Base-by-base conservation (phyloP, 148 eudicot species). In the Vaccinium vitisidaea region DNA sequence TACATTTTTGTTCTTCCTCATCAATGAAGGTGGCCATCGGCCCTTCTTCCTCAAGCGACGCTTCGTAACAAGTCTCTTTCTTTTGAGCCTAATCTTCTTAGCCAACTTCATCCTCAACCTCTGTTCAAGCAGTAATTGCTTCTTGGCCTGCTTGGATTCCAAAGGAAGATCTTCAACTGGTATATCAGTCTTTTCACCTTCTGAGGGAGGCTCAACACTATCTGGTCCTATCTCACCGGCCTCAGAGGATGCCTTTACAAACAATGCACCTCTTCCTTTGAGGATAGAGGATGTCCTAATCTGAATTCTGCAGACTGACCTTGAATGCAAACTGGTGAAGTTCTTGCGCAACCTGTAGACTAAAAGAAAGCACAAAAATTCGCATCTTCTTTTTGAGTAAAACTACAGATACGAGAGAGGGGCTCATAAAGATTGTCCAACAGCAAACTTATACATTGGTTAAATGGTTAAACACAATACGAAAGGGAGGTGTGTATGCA, bases 11-110 rank as follows among this genome's bases (percentile, higher is more conserved):
- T 65, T 65, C 71, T 88, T 90, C 91, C 90, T 94, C 99, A 96
- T 87, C 94, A 95, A 95, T 50, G 99, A 94, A 86, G 98, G 99
- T 48, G 99, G 98, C 99, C 99, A 96, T 81, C 98, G 85, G 1
- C 98, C 99, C 91, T 93, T 94, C 93, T 94, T 94, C 91, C 99
- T 93, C 90, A 94, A 49, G 30, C 46, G 88, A 75, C 97, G 91
- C 83, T 96, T 96, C 84, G 93, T 90, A 43, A 93, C 88, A 56
- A 96, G 99, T 71, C 92, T 89, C 84, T 92, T 92, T 83, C 98
- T 93, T 52, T 94, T 82, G 8, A 93, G 94, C 76, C 99, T 91
- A 78, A 94, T 89, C 91, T 94, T 96, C 92, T 96, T 96, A 8
- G 93, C 97, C 56, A 93, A 61, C 84, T 91, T 96, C 98, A 95